Evolutionary conservation across 1,284 basidiomycete species (phyloP).

Genomic region (Sanghuangporus weigelae): DNA sequence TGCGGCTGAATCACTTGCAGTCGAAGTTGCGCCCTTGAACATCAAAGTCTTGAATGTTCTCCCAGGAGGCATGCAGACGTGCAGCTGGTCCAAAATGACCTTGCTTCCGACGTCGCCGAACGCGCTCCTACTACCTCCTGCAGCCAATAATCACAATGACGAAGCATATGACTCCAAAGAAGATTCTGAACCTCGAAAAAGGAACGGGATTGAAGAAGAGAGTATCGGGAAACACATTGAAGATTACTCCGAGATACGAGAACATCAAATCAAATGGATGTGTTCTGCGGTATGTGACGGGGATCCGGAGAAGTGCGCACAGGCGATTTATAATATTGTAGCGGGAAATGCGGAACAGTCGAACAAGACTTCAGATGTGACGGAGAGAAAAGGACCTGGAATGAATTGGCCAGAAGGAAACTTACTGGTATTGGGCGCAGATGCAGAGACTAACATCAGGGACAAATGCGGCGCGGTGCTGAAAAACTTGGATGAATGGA

Average conservation of each 20-base stretch:
- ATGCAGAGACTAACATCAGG: slow-evolving; percentile 17
- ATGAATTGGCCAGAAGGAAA: slow-evolving; percentile 13
- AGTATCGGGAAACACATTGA: background rate
- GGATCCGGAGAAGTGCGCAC: slow-evolving; percentile 10
- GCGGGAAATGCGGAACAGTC: background rate
- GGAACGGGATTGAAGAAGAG: background rate
- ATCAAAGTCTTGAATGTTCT: slow-evolving; percentile 19
- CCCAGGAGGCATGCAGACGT: slow-evolving; percentile 19
- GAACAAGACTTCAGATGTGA: background rate
- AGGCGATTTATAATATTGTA: slow-evolving; percentile 12
- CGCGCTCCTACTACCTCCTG: slow-evolving; percentile 10
- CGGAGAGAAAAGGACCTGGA: background rate
- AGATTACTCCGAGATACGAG: slow-evolving; percentile 12
- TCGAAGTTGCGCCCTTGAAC: slow-evolving; percentile 18
- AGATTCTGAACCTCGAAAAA: background rate
- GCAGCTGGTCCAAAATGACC: slow-evolving; percentile 16
- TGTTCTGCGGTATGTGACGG: slow-evolving; percentile 8
- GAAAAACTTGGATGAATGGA: slow-evolving; percentile 17
- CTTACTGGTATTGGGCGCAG: slow-evolving; percentile 18
- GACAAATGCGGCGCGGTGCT: slow-evolving; percentile 15
- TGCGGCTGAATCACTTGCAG: slow-evolving; percentile 19
- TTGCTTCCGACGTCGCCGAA: slow-evolving; percentile 9
- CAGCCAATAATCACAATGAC: too few relatives aligned
- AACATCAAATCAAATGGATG: slow-evolving; percentile 8
- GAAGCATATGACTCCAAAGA: background rate